Conservation (phyloP, 331 rosid genomes). For the Telfairia occidentalis region DNA sequence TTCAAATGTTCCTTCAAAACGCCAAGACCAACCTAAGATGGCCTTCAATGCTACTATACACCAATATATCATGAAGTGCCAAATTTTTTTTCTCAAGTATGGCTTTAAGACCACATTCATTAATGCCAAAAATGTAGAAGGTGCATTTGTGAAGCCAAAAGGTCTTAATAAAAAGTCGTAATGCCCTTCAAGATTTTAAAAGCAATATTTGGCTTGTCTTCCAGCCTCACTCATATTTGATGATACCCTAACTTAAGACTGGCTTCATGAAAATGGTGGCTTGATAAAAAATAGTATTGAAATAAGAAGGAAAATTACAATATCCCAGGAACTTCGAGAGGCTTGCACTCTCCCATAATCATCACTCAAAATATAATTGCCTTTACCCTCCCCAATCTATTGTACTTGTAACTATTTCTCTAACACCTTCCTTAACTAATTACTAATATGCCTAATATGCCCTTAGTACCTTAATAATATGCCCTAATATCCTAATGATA, state of each 20-base stretch:
- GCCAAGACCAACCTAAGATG: neutral
- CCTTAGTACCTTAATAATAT: neutral
- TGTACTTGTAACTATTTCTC: neutral
- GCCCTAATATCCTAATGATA: neutral
- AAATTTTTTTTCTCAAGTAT: neutral
- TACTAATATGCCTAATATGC: too few relatives aligned
- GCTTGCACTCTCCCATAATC: neutral
- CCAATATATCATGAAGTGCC: neutral
- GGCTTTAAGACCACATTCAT: neutral
- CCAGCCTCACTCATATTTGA: neutral
- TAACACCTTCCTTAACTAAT: neutral
- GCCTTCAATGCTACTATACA: too few relatives aligned
- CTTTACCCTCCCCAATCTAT: neutral
- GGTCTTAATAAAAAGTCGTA: neutral
- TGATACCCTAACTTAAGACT: neutral
- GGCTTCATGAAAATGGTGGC: neutral
- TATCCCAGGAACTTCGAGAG: neutral
- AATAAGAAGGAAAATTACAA: neutral
- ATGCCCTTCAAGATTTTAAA: neutral
- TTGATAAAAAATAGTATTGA: too few relatives aligned
- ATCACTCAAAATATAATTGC: neutral
- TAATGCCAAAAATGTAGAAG: neutral
- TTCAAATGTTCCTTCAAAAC: neutral
- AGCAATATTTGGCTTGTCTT: neutral
- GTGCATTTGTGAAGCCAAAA: neutral